phyloP scores from a whole-genome alignment of 345 rosid species.

The Isatis tinctoria region DNA sequence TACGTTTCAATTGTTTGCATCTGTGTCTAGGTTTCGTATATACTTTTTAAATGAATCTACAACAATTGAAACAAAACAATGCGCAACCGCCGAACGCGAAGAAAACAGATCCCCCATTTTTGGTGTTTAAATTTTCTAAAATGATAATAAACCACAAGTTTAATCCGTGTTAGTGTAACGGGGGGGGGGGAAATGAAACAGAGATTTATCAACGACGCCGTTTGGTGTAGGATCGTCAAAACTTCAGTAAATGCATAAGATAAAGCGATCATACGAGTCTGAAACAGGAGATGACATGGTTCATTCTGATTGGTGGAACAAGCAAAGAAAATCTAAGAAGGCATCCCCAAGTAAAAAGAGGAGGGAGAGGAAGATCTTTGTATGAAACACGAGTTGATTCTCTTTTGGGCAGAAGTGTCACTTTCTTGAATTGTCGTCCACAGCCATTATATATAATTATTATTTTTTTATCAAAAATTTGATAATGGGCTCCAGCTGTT shows the following conservation, averaged over 20 bases:
- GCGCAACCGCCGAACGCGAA: too few relatives aligned
- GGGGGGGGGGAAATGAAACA: too few relatives aligned
- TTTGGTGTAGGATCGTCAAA: too few relatives aligned
- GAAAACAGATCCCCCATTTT: too few relatives aligned
- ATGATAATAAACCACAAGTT: neutral
- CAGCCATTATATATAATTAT: neutral
- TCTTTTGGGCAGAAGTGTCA: conserved; percentile 27
- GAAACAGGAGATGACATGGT: conserved; percentile 11
- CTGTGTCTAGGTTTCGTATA: neutral
- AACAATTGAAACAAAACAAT: neutral
- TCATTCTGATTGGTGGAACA: conserved; percentile 1
- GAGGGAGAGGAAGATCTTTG: neutral
- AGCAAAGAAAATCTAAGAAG: conserved; percentile 19
- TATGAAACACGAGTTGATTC: conserved; percentile 30
- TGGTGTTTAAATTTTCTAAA: too few relatives aligned
- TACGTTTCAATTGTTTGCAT: neutral
- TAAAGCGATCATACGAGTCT: conserved; percentile 1
- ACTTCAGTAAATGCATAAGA: neutral
- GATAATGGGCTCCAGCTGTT: conserved; percentile 38
- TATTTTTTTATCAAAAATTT: neutral
- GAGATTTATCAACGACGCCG: too few relatives aligned
- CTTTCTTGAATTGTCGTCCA: conserved; percentile 29
- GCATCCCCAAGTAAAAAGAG: neutral
- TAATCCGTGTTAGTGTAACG: neutral
- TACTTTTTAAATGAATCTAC: neutral